These are phyloP conservation scores for Talaromyces marneffei DNA, from an alignment of 2,329 filamentous ascomycete genomes.

Conservation along the genomic window DNA sequence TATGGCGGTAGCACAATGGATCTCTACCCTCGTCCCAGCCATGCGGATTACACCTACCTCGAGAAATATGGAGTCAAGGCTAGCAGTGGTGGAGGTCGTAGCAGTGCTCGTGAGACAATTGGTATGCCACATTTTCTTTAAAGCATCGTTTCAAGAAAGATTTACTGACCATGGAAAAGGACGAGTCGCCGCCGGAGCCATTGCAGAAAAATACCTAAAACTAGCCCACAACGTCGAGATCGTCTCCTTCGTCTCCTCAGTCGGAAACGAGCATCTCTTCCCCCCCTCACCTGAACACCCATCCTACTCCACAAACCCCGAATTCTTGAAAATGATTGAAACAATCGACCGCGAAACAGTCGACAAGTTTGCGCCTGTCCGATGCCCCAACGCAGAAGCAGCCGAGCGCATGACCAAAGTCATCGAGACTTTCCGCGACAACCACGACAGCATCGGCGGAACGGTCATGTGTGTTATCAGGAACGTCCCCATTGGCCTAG, in stretches of 20 bases:
- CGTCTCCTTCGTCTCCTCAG: slow-evolving; percentile 79
- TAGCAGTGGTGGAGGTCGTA: slow-evolving; percentile 80
- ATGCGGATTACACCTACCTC: slow-evolving; percentile 95
- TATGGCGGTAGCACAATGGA: slow-evolving; percentile 89
- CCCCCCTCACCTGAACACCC: slow-evolving; percentile 64
- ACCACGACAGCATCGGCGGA: slow-evolving; percentile 83
- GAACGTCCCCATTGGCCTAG: slow-evolving; percentile 76
- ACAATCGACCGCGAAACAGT: slow-evolving; percentile 69
- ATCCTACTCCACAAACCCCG: slow-evolving; percentile 66
- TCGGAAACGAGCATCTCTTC: slow-evolving; percentile 74
- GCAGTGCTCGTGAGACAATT: slow-evolving; percentile 91
- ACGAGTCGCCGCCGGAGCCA: slow-evolving; percentile 82
- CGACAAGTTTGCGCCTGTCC: slow-evolving; percentile 76
- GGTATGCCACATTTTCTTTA: slow-evolving; percentile 43
- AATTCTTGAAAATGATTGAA: slow-evolving; percentile 68
- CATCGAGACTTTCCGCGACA: slow-evolving; percentile 72
- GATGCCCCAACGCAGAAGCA: slow-evolving; percentile 68
- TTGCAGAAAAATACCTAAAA: slow-evolving; percentile 86
- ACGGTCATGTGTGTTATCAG: slow-evolving; percentile 91
- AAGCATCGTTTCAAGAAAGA: too few relatives aligned
- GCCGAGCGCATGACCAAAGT: slow-evolving; percentile 68
- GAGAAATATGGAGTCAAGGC: slow-evolving; percentile 97
- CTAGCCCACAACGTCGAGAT: slow-evolving; percentile 83
- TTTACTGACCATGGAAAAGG: slow-evolving; percentile 34
- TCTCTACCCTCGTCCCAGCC: slow-evolving; percentile 79